Conservation (phyloP, 2,329 filamentous ascomycete genomes). For the Trichoderma breve region DNA sequence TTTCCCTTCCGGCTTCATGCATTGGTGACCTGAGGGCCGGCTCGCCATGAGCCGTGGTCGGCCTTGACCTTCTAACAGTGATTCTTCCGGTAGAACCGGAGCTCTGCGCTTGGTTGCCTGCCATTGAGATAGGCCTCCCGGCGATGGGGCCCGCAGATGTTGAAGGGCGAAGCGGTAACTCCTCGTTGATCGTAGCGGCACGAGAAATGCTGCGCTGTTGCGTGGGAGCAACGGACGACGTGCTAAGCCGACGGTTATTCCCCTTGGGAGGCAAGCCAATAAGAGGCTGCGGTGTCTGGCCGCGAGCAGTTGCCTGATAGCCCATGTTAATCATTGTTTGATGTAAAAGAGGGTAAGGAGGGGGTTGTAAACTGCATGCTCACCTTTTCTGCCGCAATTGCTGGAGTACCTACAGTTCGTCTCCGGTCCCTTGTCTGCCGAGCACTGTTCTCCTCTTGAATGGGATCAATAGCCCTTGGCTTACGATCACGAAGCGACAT, state of each 20-base stretch:
- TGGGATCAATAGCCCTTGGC: constrained; percentile 52
- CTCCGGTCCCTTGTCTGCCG: constrained; percentile 47
- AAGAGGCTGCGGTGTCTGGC: constrained; percentile 30
- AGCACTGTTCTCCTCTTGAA: constrained; percentile 42
- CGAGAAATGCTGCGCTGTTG: not conserved
- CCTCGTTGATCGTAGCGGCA: constrained; percentile 22
- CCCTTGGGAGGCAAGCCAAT: constrained; percentile 33
- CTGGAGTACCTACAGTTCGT: constrained; percentile 45
- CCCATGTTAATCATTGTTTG: not conserved
- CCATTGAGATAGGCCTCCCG: constrained; percentile 29
- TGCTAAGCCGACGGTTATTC: constrained; percentile 49
- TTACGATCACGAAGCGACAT: constrained; percentile 75
- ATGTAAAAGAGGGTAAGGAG: not conserved
- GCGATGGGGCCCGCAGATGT: constrained; percentile 6
- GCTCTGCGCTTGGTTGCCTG: constrained; percentile 40
- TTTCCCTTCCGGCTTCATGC: constrained; percentile 39
- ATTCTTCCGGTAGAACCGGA: constrained; percentile 36
- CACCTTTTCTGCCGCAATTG: constrained; percentile 29
- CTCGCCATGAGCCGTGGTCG: constrained; percentile 47
- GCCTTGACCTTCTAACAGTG: constrained; percentile 60
- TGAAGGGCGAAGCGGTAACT: constrained; percentile 19
- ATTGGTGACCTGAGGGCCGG: constrained; percentile 32
- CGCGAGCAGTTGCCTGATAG: constrained; percentile 35
- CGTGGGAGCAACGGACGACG: constrained; percentile 38
- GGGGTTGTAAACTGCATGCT: not conserved